Evolutionary conservation across 192 early-diverging fungal genomes (phyloP).

Genomic region (Rhizoclosmatium sp.): DNA sequence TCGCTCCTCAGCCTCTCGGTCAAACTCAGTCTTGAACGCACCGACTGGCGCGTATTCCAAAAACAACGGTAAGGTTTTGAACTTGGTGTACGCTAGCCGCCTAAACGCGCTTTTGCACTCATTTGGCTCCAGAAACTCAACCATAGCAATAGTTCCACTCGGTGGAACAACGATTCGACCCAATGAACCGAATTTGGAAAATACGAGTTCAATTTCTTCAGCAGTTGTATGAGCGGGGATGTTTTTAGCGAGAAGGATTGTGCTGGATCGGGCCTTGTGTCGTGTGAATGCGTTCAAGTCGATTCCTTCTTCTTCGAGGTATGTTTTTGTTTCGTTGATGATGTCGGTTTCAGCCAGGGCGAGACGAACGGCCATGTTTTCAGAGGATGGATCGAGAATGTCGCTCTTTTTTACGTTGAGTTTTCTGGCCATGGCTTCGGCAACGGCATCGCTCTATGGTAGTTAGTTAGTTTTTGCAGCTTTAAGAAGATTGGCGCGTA

Average conservation of each 20-base stretch:
- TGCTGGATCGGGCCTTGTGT: conserved; percentile 76
- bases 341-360: conserved; percentile 98
- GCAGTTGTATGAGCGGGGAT: conserved; percentile 84
- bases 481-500: conserved; percentile 42
- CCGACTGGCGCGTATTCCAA: conserved; percentile 92
- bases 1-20: conserved; percentile 50
- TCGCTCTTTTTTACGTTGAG: conserved; percentile 91
- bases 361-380: conserved; percentile 91
- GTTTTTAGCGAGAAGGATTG: conserved; percentile 95
- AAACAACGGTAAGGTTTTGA: conserved; percentile 91
- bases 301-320: conserved; percentile 87
- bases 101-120: conserved; percentile 91
- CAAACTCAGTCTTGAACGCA: conserved; percentile 73
- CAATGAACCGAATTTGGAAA: conserved; percentile 88
- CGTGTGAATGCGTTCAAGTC: conserved; percentile 76
- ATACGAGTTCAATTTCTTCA: conserved; percentile 81
- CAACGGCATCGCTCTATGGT: conserved; percentile 84
- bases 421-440: conserved; percentile 94
- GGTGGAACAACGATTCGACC: conserved; percentile 92
- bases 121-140: conserved; percentile 89
- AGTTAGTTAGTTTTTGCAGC: background rate
- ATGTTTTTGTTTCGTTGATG: conserved; percentile 92
- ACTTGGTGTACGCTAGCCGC: conserved; percentile 87
- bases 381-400: conserved; percentile 84
- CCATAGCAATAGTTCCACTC: conserved; percentile 89